These are phyloP conservation scores for Cyclotella cryptica DNA, from an alignment of 108 stramenopile genomes.

Conservation along the genomic window DNA sequence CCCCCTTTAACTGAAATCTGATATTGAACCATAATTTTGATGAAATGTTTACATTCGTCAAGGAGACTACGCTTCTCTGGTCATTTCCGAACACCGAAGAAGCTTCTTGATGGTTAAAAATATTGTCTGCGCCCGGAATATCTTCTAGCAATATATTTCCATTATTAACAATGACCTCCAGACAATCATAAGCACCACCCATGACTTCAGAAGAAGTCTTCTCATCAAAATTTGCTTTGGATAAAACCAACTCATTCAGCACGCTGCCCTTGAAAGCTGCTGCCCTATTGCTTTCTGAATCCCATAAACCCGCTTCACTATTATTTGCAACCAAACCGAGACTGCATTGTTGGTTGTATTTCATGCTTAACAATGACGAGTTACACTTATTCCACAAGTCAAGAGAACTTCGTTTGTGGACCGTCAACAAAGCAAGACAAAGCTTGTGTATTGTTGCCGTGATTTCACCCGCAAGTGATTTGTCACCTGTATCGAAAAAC, in stretches of 20 bases:
- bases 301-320: neutral
- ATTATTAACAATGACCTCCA: slow-evolving; percentile 44
- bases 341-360: slow-evolving; percentile 30
- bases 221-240: slow-evolving; percentile 30
- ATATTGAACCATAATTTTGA: slow-evolving; percentile 44
- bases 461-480: slow-evolving; percentile 20
- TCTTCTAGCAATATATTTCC: slow-evolving; percentile 49
- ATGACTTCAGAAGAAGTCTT: slow-evolving; percentile 38
- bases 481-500: slow-evolving; percentile 35
- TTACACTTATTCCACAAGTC: slow-evolving; percentile 19
- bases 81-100: slow-evolving; percentile 2
- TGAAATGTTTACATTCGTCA: slow-evolving; percentile 36
- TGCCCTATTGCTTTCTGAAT: slow-evolving; percentile 9
- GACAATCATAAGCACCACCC: slow-evolving; percentile 38
- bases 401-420: slow-evolving; percentile 32
- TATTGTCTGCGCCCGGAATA: slow-evolving; percentile 47
- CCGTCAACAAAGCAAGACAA: slow-evolving; percentile 41
- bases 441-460: slow-evolving; percentile 45
- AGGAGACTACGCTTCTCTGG: slow-evolving; percentile 9
- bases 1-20: slow-evolving; percentile 29
- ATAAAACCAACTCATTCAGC: slow-evolving; percentile 30
- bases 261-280: slow-evolving; percentile 2
- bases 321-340: slow-evolving; percentile 23
- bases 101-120: slow-evolving; percentile 10
- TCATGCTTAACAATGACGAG: slow-evolving; percentile 11